Conservation (phyloP, 116 monocot species). For the Posidonia oceanica region DNA sequence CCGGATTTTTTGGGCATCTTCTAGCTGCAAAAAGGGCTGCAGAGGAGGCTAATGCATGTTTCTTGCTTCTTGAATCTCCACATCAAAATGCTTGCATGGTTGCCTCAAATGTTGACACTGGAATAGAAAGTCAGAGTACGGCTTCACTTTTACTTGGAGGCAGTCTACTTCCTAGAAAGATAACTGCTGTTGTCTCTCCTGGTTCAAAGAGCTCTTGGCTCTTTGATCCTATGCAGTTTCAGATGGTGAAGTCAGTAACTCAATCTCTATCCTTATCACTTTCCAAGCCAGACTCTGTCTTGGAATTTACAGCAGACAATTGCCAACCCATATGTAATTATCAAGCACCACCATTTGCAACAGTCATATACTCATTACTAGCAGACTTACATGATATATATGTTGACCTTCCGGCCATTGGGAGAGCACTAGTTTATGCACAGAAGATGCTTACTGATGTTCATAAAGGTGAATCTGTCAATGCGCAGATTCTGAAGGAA, state of each 20-base stretch:
- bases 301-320: constrained; percentile 11
- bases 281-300: constrained; percentile 7
- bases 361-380: constrained; percentile 52
- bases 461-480: constrained; percentile 42
- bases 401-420: constrained; percentile 45
- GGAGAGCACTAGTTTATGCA: constrained; percentile 47
- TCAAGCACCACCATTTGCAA: constrained; percentile 63
- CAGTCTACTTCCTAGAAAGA: constrained; percentile 35
- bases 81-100: constrained; percentile 23
- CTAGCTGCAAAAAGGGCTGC: constrained; percentile 75
- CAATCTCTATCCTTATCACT: constrained; percentile 26
- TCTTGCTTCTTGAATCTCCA: constrained; percentile 76
- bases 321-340: constrained; percentile 18
- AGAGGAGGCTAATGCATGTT: constrained; percentile 43
- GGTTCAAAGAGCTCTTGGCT: constrained; percentile 28
- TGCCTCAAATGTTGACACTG: not conserved
- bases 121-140: not conserved
- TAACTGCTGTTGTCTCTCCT: constrained; percentile 17
- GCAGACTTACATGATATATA: constrained; percentile 61
- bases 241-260: constrained; percentile 42
- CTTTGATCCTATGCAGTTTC: constrained; percentile 21
- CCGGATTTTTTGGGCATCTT: constrained; percentile 82
- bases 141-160: not conserved
- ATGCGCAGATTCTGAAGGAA: constrained; percentile 37
- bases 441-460: constrained; percentile 66